A percentile compares a stretch with the other conserved stretches of the same genome.
phyloP scores from a whole-genome alignment of 169 alveolate species.

The Cryptosporidium bovis region DNA sequence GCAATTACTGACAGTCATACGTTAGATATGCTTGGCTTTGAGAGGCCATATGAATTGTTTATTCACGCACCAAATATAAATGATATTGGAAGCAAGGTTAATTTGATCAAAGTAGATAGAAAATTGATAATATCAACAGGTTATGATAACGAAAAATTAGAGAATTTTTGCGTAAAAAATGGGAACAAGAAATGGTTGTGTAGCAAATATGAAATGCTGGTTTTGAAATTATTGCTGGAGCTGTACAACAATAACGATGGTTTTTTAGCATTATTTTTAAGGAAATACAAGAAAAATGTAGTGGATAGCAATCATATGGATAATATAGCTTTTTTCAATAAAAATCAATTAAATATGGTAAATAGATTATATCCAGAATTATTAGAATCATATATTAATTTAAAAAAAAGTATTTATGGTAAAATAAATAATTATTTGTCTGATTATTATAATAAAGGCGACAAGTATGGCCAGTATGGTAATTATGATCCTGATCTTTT shows the following conservation, averaged over 20 bases:
- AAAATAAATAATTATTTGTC: conserved; percentile 6
- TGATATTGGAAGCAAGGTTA: not conserved
- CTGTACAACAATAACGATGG: not conserved
- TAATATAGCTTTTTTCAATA: conserved; percentile 51
- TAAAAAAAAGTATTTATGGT: conserved; percentile 13
- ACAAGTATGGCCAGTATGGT: not conserved
- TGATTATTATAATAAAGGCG: not conserved
- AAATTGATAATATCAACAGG: conserved; percentile 33
- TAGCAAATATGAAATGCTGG: conserved; percentile 44
- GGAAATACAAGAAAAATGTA: conserved; percentile 13
- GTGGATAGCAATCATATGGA: conserved; percentile 15
- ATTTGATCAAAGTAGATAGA: conserved; percentile 13
- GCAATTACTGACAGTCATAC: not conserved
- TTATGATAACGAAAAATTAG: conserved; percentile 22
- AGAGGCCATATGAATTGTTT: conserved; percentile 28
- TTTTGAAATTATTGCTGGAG: conserved; percentile 14
- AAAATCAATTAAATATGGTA: conserved; percentile 18
- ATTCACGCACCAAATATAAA: not conserved
- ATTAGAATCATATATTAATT: conserved; percentile 11
- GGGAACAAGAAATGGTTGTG: conserved; percentile 8
- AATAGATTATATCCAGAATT: conserved; percentile 45
- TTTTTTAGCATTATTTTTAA: conserved; percentile 28
- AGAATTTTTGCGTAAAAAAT: conserved; percentile 9
- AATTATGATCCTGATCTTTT: not conserved
- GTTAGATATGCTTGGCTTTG: conserved; percentile 15